phyloP scores from a whole-genome alignment of 2,329 filamentous ascomycete species.

The Fusarium compactum region DNA sequence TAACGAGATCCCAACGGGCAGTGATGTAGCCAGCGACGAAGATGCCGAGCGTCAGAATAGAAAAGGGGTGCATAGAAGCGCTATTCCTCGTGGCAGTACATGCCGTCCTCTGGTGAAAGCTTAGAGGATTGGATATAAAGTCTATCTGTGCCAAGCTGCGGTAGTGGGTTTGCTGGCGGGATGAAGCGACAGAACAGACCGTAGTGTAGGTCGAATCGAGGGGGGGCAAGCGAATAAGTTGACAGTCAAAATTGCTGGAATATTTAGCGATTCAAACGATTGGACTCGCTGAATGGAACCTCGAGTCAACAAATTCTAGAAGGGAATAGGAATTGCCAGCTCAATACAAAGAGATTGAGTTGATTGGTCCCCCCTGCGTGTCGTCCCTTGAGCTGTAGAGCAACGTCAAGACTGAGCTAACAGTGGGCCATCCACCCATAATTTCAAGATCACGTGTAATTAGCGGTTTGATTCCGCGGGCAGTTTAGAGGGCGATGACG shows the following conservation, averaged over 20 bases:
- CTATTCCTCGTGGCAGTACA: constrained; percentile 58
- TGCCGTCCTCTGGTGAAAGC: constrained; percentile 51
- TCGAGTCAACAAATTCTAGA: constrained; percentile 10
- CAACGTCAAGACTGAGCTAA: constrained; percentile 30
- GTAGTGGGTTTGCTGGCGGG: constrained; percentile 39
- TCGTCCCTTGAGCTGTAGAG: constrained; percentile 24
- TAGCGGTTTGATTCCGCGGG: constrained; percentile 26
- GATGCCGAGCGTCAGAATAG: constrained; percentile 93
- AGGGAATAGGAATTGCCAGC: constrained; percentile 29
- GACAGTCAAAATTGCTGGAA: background rate
- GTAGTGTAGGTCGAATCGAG: constrained; percentile 4
- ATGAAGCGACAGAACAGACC: constrained; percentile 20
- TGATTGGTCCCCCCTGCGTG: constrained; percentile 42
- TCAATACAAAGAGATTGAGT: constrained; percentile 29
- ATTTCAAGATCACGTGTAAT: constrained; percentile 32
- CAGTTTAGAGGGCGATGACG: constrained; percentile 23
- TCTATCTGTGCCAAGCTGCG: constrained; percentile 41
- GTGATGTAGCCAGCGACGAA: constrained; percentile 99
- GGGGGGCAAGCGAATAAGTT: constrained; percentile 3
- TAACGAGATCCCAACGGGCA: constrained; percentile 98
- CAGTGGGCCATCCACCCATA: constrained; percentile 33
- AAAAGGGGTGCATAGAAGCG: constrained; percentile 95
- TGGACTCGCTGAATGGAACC: background rate
- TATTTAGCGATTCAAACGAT: background rate
- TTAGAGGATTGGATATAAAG: constrained; percentile 28